Percentiles rank a stretch among this genome's conserved stretches.
phyloP scores from a whole-genome alignment of 1,284 basidiomycete genomes.

The Rhodotorula mucilaginosa region DNA sequence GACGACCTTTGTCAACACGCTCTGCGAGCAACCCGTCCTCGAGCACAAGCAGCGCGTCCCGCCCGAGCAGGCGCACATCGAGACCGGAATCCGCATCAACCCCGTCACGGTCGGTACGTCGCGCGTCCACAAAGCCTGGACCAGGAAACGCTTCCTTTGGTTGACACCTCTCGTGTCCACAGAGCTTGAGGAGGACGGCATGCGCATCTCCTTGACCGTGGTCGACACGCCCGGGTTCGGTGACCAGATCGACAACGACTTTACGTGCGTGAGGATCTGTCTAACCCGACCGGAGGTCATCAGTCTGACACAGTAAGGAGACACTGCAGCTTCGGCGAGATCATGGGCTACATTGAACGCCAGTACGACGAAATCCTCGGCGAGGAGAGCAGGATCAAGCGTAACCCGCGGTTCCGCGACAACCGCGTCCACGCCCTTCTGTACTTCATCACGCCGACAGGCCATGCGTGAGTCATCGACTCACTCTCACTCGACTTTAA shows the following conservation, averaged over 20 bases:
- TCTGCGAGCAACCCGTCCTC: conserved; percentile 64
- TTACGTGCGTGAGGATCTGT: conserved; percentile 65
- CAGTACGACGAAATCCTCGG: conserved; percentile 99
- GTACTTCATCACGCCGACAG: conserved; percentile 96
- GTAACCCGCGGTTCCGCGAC: conserved; percentile 98
- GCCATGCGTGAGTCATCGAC: conserved; percentile 61
- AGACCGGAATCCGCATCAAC: conserved; percentile 94
- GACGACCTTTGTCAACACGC: conserved; percentile 96
- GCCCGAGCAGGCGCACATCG: conserved; percentile 85
- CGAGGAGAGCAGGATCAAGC: conserved; percentile 98
- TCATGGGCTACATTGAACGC: conserved; percentile 92
- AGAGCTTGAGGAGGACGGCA: conserved; percentile 98
- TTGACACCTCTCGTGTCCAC: background rate
- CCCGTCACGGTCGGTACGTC: conserved; percentile 83
- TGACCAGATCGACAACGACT: conserved; percentile 98
- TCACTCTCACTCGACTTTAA: background rate
- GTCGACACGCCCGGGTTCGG: conserved; percentile 99
- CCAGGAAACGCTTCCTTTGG: background rate
- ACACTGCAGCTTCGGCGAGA: conserved; percentile 79
- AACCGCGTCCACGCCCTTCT: conserved; percentile 89
- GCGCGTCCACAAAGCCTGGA: no score
- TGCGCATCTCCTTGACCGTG: conserved; percentile 95
- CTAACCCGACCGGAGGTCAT: background rate
- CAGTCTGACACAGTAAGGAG: background rate
- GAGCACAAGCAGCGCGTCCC: conserved; percentile 77